Conservation (phyloP, 1,284 basidiomycete genomes). For the Leccinum proximum region DNA sequence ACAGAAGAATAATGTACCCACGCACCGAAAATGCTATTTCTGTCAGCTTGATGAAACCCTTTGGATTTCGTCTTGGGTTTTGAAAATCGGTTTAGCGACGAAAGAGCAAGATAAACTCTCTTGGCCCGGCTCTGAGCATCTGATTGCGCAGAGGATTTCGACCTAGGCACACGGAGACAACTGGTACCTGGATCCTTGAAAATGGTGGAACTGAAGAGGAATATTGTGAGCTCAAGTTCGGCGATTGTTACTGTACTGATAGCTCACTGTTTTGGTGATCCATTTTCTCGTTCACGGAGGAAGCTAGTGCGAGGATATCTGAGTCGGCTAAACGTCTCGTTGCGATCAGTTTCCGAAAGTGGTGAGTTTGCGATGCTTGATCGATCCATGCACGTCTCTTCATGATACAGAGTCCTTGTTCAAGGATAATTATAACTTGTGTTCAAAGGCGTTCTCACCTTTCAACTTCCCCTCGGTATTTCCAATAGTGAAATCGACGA, state of each 20-base stretch:
- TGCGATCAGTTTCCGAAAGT: constrained; percentile 5
- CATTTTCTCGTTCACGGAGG: constrained; percentile 2
- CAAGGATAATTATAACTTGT: not conserved
- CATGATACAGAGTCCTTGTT: not conserved
- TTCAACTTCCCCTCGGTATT: constrained; percentile 4
- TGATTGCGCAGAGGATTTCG: constrained; percentile 5
- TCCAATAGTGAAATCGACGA: not conserved
- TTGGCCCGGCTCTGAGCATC: no score
- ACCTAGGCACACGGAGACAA: not conserved
- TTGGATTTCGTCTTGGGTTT: no score
- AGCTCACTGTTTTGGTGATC: constrained; percentile 14
- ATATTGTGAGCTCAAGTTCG: constrained; percentile 2
- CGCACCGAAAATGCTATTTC: no score
- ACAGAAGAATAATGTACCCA: no score
- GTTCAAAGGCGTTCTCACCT: constrained; percentile 9
- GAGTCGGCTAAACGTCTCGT: not conserved
- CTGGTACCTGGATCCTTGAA: constrained; percentile 15
- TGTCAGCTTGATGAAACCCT: no score
- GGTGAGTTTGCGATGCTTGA: not conserved
- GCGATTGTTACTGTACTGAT: not conserved
- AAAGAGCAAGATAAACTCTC: no score
- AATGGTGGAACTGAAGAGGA: constrained; percentile 7
- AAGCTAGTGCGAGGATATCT: not conserved
- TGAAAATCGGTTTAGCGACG: no score
- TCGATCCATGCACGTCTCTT: constrained; percentile 7